Evolutionary conservation across 768 basidiomycete species (phyloP), one percentile per base, ranked within the genome.

Genomic region (Phylloporus arenicola): DNA sequence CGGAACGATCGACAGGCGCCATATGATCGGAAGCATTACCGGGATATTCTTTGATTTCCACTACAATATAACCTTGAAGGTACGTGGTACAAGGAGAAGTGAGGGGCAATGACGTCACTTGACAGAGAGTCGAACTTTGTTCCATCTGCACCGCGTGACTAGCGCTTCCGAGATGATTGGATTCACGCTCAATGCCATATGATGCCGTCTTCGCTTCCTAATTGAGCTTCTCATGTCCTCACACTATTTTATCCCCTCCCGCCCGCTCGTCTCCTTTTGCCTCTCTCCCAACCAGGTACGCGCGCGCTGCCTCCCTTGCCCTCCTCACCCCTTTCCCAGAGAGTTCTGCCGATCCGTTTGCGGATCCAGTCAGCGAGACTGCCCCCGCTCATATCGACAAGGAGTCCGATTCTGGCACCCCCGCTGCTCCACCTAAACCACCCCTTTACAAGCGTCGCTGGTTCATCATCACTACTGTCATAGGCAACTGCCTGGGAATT

Each of bases 371-470:
- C 37, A 19, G 37, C n/a, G 37, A 38, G 3, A 19, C 17, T n/a
- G n/a, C 30, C 12, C 30, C 30, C 46, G 11, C 44, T 50, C 16
- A 39, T 20, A 11, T 31, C 19, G 19, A 13, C 20, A 17, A 39
- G 38, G 17, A 20, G 10, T 17, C 37, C n/a, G 17, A 38, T 10
- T 16, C 39, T 14, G 22, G 39, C 12, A 10, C 60, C 10, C 20
- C 59, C 30, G 14, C 52, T 19, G 30, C 31, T 12, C 41, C 57
- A 11, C 52, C 45, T 8, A 57, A 54, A 49, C 61, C 60, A 27
- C 81, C 80, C 13, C 74, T 84, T 48, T 84, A 82, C 70, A 83
- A 79, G 63, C 76, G 71, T 53, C 75, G 77, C 37, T 78, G 75
- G 73, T 85, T 86, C 70, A 81, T 86, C 51, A 75, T 85, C 52